Evolutionary conservation across 2,329 filamentous ascomycete species (phyloP).

Genomic region (Hymenoscyphus albidus): DNA sequence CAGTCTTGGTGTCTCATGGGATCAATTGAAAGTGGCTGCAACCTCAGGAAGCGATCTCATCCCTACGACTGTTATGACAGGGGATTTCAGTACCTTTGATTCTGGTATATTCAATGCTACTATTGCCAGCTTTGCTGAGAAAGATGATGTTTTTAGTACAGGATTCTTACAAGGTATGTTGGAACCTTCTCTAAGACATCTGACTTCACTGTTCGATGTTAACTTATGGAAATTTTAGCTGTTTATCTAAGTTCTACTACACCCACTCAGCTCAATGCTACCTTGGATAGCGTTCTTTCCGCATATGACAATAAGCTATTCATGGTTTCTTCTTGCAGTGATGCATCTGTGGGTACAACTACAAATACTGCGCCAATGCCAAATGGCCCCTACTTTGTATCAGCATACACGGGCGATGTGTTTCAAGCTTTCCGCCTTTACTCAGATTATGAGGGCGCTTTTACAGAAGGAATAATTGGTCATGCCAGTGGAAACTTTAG

Average conservation of each 20-base stretch:
- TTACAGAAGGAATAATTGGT: slow-evolving; percentile 43
- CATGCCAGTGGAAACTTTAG: slow-evolving; percentile 39
- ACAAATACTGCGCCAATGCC: slow-evolving; percentile 32
- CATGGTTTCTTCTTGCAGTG: slow-evolving; percentile 18
- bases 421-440: slow-evolving; percentile 48
- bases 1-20: slow-evolving; percentile 19
- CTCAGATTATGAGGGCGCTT: slow-evolving; percentile 46
- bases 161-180: slow-evolving; percentile 29
- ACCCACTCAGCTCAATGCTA: background rate
- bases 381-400: slow-evolving; percentile 49
- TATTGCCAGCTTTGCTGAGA: slow-evolving; percentile 24
- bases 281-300: slow-evolving; percentile 9
- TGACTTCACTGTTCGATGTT: slow-evolving; percentile 2
- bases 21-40: slow-evolving; percentile 15
- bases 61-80: slow-evolving; percentile 28
- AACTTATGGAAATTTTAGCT: slow-evolving; percentile 12
- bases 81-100: slow-evolving; percentile 19
- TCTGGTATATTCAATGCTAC: slow-evolving; percentile 19
- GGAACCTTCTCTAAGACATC: background rate
- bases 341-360: slow-evolving; percentile 10
- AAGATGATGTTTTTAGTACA: slow-evolving; percentile 30
- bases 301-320: slow-evolving; percentile 26
- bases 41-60: slow-evolving; percentile 22
- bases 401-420: slow-evolving; percentile 40
- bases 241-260: slow-evolving; percentile 18